Conservation (phyloP, 495 filamentous ascomycete genomes). For the Platismatia glauca region DNA sequence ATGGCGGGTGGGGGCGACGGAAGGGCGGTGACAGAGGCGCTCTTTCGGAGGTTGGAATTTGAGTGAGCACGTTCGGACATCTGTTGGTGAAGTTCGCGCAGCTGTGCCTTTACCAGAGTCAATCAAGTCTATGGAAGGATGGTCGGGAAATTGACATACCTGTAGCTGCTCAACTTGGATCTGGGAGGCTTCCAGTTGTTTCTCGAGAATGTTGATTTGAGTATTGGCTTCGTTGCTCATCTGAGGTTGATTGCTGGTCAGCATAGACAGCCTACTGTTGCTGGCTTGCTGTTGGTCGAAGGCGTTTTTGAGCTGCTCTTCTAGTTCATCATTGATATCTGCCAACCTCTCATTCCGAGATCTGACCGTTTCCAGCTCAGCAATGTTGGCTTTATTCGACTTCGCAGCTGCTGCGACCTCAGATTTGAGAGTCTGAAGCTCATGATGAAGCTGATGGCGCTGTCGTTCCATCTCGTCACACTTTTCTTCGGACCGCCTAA, state of each 20-base stretch:
- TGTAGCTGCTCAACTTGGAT: slow-evolving; percentile 45
- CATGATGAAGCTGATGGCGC: slow-evolving; percentile 42
- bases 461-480: slow-evolving; percentile 35
- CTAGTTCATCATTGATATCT: slow-evolving; percentile 85
- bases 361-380: slow-evolving; percentile 48
- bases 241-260: slow-evolving; percentile 48
- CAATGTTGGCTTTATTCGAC: slow-evolving; percentile 61
- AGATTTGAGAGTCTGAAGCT: slow-evolving; percentile 48
- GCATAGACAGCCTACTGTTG: slow-evolving; percentile 65
- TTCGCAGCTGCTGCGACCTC: slow-evolving; percentile 62
- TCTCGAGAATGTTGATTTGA: slow-evolving; percentile 38
- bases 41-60: slow-evolving; percentile 76
- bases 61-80: slow-evolving; percentile 60
- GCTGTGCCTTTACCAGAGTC: slow-evolving; percentile 19
- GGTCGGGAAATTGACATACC: slow-evolving; percentile 24
- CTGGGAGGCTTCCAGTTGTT: slow-evolving; percentile 44
- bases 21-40: slow-evolving; percentile 67
- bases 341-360: slow-evolving; percentile 74
- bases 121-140: slow-evolving; percentile 8
- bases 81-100: slow-evolving; percentile 29
- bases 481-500: slow-evolving; percentile 34
- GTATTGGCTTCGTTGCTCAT: slow-evolving; percentile 41
- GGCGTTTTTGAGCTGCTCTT: slow-evolving; percentile 91
- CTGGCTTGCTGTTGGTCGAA: slow-evolving; percentile 81
- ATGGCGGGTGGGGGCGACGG: slow-evolving; percentile 87